phyloP scores from a whole-genome alignment of 306 rosid species.

The Castanea crenata region DNA sequence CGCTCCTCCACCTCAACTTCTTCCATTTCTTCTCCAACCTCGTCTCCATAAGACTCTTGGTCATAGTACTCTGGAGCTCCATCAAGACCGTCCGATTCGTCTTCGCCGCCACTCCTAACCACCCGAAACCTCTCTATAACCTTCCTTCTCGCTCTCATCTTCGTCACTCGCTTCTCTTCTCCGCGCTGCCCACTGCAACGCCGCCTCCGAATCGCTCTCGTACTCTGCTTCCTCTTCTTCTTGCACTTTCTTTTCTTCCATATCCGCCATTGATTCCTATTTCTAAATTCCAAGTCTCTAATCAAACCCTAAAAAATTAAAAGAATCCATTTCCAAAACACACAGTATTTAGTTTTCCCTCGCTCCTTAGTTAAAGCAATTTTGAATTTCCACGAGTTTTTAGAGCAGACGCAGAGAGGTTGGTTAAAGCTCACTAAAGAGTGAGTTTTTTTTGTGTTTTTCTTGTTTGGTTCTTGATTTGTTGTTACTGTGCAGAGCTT shows the following conservation, averaged over 20 bases:
- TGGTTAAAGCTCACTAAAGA: background rate
- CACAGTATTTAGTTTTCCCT: background rate
- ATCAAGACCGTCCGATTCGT: background rate
- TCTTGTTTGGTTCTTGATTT: background rate
- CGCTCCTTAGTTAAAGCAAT: background rate
- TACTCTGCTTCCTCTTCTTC: background rate
- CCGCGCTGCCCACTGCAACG: slow-evolving; percentile 9
- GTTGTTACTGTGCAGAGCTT: background rate
- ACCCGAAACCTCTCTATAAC: background rate
- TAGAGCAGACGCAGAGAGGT: background rate
- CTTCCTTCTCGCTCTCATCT: slow-evolving; percentile 4
- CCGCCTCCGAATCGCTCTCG: slow-evolving; percentile 12
- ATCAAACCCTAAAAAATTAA: background rate
- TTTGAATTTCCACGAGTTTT: background rate
- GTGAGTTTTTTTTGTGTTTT: background rate
- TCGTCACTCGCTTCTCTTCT: slow-evolving; percentile 23
- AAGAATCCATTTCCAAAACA: background rate
- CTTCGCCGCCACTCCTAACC: background rate
- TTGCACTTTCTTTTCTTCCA: background rate
- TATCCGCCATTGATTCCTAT: slow-evolving; percentile 3
- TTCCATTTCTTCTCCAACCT: background rate
- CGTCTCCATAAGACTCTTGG: background rate
- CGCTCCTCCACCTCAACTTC: background rate
- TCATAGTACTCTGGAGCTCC: background rate
- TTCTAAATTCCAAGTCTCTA: background rate